These are phyloP conservation scores for Mucor piriformis DNA, from an alignment of 371 early-diverging fungal species.

Conservation along the genomic window DNA sequence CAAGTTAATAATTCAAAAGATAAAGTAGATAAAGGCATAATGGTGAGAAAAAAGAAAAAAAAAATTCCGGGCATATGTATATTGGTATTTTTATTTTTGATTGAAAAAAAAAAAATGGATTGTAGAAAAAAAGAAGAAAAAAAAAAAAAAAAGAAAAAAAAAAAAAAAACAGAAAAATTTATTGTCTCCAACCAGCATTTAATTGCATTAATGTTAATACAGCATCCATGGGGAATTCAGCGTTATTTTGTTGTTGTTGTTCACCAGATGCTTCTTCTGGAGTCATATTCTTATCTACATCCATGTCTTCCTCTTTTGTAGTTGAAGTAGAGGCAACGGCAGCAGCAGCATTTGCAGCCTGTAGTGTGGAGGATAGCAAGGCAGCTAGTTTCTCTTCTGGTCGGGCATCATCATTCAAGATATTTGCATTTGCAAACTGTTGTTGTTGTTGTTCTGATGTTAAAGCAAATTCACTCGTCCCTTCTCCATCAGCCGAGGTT, in stretches of 20 bases:
- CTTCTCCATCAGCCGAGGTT: constrained; percentile 2
- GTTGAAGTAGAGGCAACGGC: not conserved
- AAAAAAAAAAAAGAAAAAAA: not conserved
- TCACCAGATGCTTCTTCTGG: not conserved
- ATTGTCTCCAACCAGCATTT: constrained; percentile 65
- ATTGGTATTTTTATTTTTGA: not conserved
- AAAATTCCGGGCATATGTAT: not conserved
- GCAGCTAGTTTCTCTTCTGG: constrained; percentile 36
- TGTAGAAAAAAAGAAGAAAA: not conserved
- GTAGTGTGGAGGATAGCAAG: constrained; percentile 23
- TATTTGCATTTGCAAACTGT: not conserved
- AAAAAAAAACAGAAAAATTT: not conserved
- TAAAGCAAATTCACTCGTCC: constrained; percentile 1
- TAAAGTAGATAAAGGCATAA: not conserved
- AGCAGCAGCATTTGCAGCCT: constrained; percentile 27
- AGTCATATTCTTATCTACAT: not conserved
- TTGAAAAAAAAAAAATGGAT: not conserved
- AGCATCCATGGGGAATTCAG: constrained; percentile 68
- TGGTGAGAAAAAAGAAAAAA: not conserved
- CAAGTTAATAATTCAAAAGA: constrained; percentile 7
- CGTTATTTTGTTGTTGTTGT: constrained; percentile 22
- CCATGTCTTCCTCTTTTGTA: not conserved
- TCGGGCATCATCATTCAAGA: constrained; percentile 9
- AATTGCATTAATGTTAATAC: constrained; percentile 67
- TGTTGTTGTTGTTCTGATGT: constrained; percentile 5